Conservation (phyloP, 139 green algal genomes). For the Micractinium conductrix region DNA sequence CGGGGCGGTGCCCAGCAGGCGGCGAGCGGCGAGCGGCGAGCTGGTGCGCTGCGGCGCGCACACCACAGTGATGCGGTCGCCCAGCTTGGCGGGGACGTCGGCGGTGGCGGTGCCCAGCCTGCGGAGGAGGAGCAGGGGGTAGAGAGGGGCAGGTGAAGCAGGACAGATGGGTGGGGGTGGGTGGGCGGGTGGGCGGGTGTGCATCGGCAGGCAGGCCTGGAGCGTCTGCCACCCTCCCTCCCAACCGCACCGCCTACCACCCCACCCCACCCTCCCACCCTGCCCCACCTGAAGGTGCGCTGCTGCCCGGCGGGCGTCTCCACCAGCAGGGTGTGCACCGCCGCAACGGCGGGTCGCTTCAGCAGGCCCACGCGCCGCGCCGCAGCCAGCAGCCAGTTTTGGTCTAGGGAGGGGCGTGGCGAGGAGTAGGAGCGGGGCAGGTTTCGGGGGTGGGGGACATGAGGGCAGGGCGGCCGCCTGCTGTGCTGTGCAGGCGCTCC, state of each 20-base stretch:
- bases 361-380: slow-evolving; percentile 59
- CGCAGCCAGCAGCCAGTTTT: slow-evolving; percentile 57
- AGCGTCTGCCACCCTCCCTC: background rate
- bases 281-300: slow-evolving; percentile 73
- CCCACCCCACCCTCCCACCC: background rate
- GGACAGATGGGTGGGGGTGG: background rate
- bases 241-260: background rate
- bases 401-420: background rate
- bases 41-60: slow-evolving; percentile 56
- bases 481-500: too few species aligned
- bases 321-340: slow-evolving; percentile 84
- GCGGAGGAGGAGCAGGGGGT: background rate
- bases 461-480: too few species aligned
- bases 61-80: slow-evolving; percentile 84
- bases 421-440: too few species aligned
- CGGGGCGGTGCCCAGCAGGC: slow-evolving; percentile 63
- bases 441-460: too few species aligned
- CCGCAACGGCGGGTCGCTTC: slow-evolving; percentile 50
- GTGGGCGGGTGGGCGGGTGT: background rate
- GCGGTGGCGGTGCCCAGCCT: slow-evolving; percentile 74
- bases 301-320: slow-evolving; percentile 71
- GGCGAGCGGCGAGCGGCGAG: slow-evolving; percentile 28
- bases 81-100: slow-evolving; percentile 78
- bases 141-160: background rate
- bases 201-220: too few species aligned